Conservation (phyloP, 148 eudicot species). For the Rhododendron molle region DNA sequence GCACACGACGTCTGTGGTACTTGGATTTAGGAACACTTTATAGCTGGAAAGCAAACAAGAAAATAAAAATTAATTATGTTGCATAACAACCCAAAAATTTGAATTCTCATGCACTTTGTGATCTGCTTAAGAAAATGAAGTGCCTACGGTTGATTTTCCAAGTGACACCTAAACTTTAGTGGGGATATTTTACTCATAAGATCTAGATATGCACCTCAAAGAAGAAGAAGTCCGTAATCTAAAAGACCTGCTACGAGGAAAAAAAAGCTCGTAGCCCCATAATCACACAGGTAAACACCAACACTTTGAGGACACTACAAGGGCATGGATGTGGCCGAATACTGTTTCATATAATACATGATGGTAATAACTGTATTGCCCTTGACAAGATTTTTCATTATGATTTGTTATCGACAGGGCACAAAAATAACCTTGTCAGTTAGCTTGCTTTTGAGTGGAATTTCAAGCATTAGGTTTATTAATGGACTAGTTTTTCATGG, state of each 20-base stretch:
- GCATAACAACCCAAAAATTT: neutral
- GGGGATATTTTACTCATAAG: neutral
- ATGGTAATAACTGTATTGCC: neutral
- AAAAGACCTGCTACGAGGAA: neutral
- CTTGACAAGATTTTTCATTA: neutral
- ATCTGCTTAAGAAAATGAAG: neutral
- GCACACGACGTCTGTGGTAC: slow-evolving; percentile 97
- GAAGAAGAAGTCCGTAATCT: neutral
- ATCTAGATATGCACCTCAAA: neutral
- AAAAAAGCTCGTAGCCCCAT: neutral
- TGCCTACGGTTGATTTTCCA: neutral
- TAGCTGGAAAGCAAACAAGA: slow-evolving; percentile 42
- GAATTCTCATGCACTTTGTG: neutral
- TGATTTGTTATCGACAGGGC: neutral
- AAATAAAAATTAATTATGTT: neutral
- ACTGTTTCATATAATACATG: neutral
- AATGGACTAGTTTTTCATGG: neutral
- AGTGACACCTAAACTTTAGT: neutral
- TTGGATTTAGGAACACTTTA: slow-evolving; percentile 90
- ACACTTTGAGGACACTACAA: neutral
- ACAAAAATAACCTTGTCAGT: neutral
- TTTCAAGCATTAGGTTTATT: neutral
- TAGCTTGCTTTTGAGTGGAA: neutral
- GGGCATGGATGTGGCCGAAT: neutral
- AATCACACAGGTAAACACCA: neutral